A percentile compares a stretch with the other conserved stretches of the same genome.
These are phyloP conservation scores for Populus hybrid DNA, from an alignment of 441 rosid species.

Conservation along the genomic window DNA sequence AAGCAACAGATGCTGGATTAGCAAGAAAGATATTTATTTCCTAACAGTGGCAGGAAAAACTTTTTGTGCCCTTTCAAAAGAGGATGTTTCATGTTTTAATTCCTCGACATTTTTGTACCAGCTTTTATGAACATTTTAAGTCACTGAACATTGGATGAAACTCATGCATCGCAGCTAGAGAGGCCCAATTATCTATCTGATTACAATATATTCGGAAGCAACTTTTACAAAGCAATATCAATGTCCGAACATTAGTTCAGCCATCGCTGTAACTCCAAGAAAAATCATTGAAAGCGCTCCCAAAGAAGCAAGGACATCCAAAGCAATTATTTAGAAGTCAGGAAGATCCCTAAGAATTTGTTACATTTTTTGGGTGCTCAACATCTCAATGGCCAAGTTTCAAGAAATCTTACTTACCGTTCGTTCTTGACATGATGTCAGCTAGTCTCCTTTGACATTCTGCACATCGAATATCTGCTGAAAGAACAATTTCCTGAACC, in stretches of 20 bases:
- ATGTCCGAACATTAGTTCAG: background rate
- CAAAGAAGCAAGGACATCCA: background rate
- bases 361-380: background rate
- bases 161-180: background rate
- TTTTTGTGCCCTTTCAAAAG: no score
- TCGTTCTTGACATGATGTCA: conserved; percentile 69
- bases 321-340: no score
- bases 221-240: background rate
- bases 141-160: background rate
- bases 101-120: background rate
- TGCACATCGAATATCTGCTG: conserved; percentile 71
- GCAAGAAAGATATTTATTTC: background rate
- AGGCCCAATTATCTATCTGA: background rate
- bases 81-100: background rate
- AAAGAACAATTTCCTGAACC: conserved; percentile 83
- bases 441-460: conserved; percentile 75
- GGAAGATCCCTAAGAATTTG: background rate
- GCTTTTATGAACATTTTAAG: no score
- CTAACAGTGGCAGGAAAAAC: no score
- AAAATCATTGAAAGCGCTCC: background rate
- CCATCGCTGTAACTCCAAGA: background rate
- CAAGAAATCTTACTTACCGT: conserved; percentile 37
- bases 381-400: background rate
- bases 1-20: background rate
- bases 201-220: background rate